These are phyloP conservation scores for Salix udensis DNA, from an alignment of 345 rosid species.

Conservation along the genomic window DNA sequence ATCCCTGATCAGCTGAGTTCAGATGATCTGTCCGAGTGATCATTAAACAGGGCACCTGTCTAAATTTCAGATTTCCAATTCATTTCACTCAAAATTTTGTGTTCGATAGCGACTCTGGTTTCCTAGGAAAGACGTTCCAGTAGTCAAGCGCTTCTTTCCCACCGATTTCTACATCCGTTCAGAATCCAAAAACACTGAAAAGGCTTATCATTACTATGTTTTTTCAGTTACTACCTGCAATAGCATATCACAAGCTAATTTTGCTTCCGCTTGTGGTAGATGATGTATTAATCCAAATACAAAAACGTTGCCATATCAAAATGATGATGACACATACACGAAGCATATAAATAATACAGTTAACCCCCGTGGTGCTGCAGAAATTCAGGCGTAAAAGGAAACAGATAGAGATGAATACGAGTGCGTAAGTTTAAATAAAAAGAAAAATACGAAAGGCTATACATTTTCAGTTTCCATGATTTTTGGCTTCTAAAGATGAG, in stretches of 20 bases:
- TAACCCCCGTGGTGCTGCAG: conserved; percentile 28
- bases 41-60: background rate
- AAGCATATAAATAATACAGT: conserved; percentile 7
- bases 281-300: background rate
- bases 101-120: background rate
- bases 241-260: background rate
- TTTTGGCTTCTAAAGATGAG: conserved; percentile 64
- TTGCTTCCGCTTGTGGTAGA: background rate
- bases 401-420: conserved; percentile 19
- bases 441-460: conserved; percentile 19
- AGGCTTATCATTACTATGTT: background rate
- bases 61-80: background rate
- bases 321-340: background rate
- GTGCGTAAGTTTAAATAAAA: background rate
- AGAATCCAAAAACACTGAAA: background rate
- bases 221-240: background rate
- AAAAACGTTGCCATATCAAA: background rate
- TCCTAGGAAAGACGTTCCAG: background rate
- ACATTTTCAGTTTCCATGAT: conserved; percentile 52
- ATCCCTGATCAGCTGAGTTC: background rate
- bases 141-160: too few species aligned
- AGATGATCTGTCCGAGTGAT: background rate
- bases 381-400: conserved; percentile 23
- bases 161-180: too few species aligned
- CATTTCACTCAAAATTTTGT: background rate